Conservation (phyloP, 495 filamentous ascomycete species). For the Pseudomonodictys pantanalensis region DNA sequence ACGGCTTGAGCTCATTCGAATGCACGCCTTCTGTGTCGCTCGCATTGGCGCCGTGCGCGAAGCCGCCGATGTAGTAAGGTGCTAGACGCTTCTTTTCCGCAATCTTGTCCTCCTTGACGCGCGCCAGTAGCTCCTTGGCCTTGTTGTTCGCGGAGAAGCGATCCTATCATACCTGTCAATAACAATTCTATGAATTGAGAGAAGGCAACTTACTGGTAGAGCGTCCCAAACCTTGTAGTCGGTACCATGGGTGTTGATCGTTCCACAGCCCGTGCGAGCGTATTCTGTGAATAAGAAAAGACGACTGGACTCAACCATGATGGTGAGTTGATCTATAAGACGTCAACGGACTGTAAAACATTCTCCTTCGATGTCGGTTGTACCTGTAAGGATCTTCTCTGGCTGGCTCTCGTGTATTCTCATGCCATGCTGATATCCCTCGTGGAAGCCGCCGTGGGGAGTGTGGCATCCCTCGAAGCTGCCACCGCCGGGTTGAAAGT, state of each 20-base stretch:
- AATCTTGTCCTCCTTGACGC: slow-evolving; percentile 27
- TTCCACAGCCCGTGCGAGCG: slow-evolving; percentile 42
- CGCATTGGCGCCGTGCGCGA: slow-evolving; percentile 25
- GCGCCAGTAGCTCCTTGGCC: slow-evolving; percentile 24
- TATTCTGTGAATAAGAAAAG: slow-evolving; percentile 47
- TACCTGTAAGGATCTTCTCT: slow-evolving; percentile 44
- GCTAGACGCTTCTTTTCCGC: slow-evolving; percentile 26
- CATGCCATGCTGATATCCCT: slow-evolving; percentile 46
- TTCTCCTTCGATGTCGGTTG: slow-evolving; percentile 23
- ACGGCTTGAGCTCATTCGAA: slow-evolving; percentile 25
- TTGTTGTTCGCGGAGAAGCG: slow-evolving; percentile 29
- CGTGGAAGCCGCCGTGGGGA: slow-evolving; percentile 46
- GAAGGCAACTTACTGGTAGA: slow-evolving; percentile 35
- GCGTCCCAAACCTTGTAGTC: slow-evolving; percentile 47
- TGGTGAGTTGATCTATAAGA: slow-evolving; percentile 29
- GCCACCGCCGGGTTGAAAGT: slow-evolving; percentile 46
- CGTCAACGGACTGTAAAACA: background rate
- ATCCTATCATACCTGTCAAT: slow-evolving; percentile 7
- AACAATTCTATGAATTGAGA: background rate
- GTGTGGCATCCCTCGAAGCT: slow-evolving; percentile 47
- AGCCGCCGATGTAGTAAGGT: slow-evolving; percentile 30
- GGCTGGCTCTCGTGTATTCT: slow-evolving; percentile 44
- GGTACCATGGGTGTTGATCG: slow-evolving; percentile 40
- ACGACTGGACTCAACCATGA: slow-evolving; percentile 47
- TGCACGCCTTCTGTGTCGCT: slow-evolving; percentile 29